A percentile compares a stretch with the other conserved stretches of the same genome.
These are phyloP conservation scores for Abrus pulchellus DNA, from an alignment of 306 rosid species.

Conservation along the genomic window DNA sequence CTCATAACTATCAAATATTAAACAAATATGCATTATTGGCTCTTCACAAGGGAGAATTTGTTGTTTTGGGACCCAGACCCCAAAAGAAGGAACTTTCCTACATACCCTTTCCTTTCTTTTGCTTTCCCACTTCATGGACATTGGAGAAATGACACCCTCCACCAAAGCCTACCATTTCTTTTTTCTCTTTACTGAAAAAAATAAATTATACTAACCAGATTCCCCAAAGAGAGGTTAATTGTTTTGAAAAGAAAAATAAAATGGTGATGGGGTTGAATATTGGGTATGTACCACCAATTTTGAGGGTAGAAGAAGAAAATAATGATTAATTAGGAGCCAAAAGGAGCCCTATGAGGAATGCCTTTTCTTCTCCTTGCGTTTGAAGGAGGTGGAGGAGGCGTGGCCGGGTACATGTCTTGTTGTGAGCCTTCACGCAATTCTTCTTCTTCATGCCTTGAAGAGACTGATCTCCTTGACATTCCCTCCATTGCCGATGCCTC, in stretches of 20 bases:
- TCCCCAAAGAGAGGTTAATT: slow-evolving; percentile 44
- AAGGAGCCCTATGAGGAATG: slow-evolving; percentile 95
- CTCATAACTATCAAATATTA: slow-evolving; percentile 62
- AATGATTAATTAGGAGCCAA: slow-evolving; percentile 70
- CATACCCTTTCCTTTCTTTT: slow-evolving; percentile 53
- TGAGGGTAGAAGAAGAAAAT: background rate
- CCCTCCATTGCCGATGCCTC: slow-evolving; percentile 59
- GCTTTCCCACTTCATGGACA: slow-evolving; percentile 53
- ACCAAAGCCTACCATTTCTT: slow-evolving; percentile 51
- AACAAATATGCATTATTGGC: slow-evolving; percentile 84
- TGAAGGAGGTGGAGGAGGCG: slow-evolving; percentile 85
- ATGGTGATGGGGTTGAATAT: slow-evolving; percentile 41
- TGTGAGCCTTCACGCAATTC: slow-evolving; percentile 86
- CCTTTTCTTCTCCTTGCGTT: slow-evolving; percentile 95
- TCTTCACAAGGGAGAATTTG: slow-evolving; percentile 78
- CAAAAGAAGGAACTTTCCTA: slow-evolving; percentile 77
- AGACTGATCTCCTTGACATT: slow-evolving; percentile 51
- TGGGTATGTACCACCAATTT: slow-evolving; percentile 50
- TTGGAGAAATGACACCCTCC: slow-evolving; percentile 56
- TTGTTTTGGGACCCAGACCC: slow-evolving; percentile 71
- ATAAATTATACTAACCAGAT: slow-evolving; percentile 40
- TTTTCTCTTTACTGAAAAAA: slow-evolving; percentile 21
- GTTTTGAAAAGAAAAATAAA: slow-evolving; percentile 14
- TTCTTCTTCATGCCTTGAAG: slow-evolving; percentile 58
- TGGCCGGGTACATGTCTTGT: slow-evolving; percentile 75